Evolutionary conservation across 306 rosid genomes (phyloP), one percentile per base, ranked within the genome.

Genomic region (Vigna hirtella): DNA sequence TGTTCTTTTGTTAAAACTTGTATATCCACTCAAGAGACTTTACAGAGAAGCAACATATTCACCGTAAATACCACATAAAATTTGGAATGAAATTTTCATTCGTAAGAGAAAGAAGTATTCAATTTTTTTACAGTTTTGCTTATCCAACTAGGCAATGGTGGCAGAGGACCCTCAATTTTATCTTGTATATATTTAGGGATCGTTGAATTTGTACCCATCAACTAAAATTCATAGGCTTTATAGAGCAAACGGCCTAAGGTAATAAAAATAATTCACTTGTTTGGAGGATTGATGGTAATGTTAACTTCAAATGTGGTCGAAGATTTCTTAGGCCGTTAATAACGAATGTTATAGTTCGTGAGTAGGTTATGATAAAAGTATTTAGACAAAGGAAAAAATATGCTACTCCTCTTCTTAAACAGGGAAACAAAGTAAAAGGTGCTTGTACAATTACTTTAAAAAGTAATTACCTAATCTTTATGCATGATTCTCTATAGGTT

Each of bases 151-250:
- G 80, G 61, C 75, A 51, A 17, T 59, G 61, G 78, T 59, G 71
- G 55, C 70, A 82, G 66, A 79, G 83, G 80, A 76, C 84, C 80
- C 84, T 72, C 85, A 52, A 66, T 47, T 76, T 53, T 70, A 78
- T 75, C 77, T 57, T 52, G 66, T 79, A 66, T 72, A 55, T 72
- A 66, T 72, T 76, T 82, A 50, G 66, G 64, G 86, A 78, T 66
- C 48, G 55, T 65, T 82, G 80, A 75, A 76, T 66, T 82, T 79
- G 80, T 80, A 72, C 79, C 82, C 88, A 57, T 79, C 86, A 82
- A 82, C 81, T 70, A 62, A 70, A 70, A 69, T 67, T 73, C 65
- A 57, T 66, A 76, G 84, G 66, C 70, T 40, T 30, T 53, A 62
- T 32, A 72, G 61, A 30, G 64, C 22, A 77, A 76, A 79, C 61